Base-by-base conservation (phyloP, 2,329 filamentous ascomycete species). In the Cadophora gregata region DNA sequence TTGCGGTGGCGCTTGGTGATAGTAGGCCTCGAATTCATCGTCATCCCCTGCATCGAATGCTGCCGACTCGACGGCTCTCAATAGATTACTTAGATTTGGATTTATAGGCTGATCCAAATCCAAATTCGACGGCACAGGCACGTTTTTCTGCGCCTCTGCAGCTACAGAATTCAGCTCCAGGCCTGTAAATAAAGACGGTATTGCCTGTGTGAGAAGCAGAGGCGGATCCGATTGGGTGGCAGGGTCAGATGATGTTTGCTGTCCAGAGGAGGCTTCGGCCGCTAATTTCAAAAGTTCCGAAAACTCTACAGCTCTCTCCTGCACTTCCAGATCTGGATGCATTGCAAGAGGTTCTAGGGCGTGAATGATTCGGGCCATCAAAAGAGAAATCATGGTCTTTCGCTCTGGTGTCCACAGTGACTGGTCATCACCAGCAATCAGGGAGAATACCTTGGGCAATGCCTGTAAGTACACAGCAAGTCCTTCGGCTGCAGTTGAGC, bases 91-190 rank as follows among this genome's bases (percentile, higher is more conserved):
- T 7, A 98, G 81, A 72, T 92, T 89, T 7, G 87, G 80, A 75
- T 97, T 96, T 70, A 99, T 95, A 0, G 92, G 88, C 60, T 89
- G 85, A 73, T 97, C 90, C 5, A 98, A 83, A 75, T 96, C 90
- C 6, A 99, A 82, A 2, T 86, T 89, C 7, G 87, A 83, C 0
- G 93, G 93, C 19, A 92, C 75, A 1, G 94, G 93, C 0, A 99
- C 94, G 74, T 97, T 97, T 61, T 85, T 86, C 76, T 98, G 93
- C 3, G 96, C 95, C 53, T 88, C 89, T 4, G 82, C 78, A 1
- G 96, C 93, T 10, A 99, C 95, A 0, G 96, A 97, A 71, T 98
- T 97, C 42, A 99, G 83, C 70, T 97, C 94, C 80, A 92, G 88
- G 0, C 94, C 93, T 6, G 85, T 84, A 77, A 98, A 98, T 1